Conservation (phyloP, 2,329 filamentous ascomycete genomes). For the Aspergillus thermomutatus region DNA sequence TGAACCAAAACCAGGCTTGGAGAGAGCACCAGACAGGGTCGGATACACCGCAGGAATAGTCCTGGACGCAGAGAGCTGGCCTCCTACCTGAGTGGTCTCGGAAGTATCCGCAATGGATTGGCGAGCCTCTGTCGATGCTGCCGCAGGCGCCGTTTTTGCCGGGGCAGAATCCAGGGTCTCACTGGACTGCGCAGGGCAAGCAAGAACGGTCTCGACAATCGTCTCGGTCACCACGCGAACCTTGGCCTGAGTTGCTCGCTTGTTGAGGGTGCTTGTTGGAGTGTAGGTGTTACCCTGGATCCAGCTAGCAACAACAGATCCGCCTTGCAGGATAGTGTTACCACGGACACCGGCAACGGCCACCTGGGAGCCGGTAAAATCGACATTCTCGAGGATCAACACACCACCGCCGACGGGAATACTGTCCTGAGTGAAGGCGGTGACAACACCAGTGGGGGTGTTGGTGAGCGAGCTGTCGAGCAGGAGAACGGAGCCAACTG, state of each 20-base stretch:
- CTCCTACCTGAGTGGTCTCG: background rate
- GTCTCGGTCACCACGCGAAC: slow-evolving; percentile 12
- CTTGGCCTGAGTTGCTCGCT: slow-evolving; percentile 21
- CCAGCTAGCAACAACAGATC: slow-evolving; percentile 67
- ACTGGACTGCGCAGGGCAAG: slow-evolving; percentile 16
- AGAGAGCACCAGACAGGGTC: background rate
- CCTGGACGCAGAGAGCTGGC: background rate
- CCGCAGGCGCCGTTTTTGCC: background rate
- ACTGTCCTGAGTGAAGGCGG: slow-evolving; percentile 63
- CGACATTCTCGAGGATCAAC: slow-evolving; percentile 83
- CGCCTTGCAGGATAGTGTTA: slow-evolving; percentile 64
- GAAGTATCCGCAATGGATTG: background rate
- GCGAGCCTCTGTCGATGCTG: background rate
- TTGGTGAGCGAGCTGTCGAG: slow-evolving; percentile 76
- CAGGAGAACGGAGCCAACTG: slow-evolving; percentile 80
- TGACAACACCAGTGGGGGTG: slow-evolving; percentile 72
- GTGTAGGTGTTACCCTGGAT: slow-evolving; percentile 74
- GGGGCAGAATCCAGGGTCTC: slow-evolving; percentile 4
- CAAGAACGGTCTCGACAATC: slow-evolving; percentile 25
- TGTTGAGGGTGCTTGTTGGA: slow-evolving; percentile 21
- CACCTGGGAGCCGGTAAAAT: slow-evolving; percentile 67
- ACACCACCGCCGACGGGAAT: slow-evolving; percentile 71
- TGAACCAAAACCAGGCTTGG: background rate
- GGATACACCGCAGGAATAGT: background rate
- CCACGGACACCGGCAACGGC: slow-evolving; percentile 62